phyloP scores from a whole-genome alignment of 768 basidiomycete species.

The Steccherinum ochraceum region DNA sequence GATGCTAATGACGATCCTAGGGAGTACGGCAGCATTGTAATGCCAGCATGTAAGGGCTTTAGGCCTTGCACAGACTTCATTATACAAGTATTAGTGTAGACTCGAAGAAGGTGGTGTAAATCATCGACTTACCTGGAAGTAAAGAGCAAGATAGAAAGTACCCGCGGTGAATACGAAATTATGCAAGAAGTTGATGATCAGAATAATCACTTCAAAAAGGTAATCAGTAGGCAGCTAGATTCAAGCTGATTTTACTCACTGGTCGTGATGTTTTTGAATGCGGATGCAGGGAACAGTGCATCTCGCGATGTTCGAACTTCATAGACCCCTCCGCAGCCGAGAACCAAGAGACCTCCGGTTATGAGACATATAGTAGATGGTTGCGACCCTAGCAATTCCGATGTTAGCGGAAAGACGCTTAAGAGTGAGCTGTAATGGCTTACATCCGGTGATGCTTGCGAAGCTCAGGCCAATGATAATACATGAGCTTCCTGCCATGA shows the following conservation, averaged over 20 bases:
- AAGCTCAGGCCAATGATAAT: conserved; percentile 80
- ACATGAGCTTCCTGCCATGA: conserved; percentile 69
- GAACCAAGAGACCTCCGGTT: conserved; percentile 43
- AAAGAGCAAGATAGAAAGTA: conserved; percentile 81
- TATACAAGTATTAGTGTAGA: not conserved
- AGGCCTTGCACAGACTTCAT: conserved; percentile 66
- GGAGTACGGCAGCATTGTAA: conserved; percentile 77
- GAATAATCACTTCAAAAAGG: conserved; percentile 52
- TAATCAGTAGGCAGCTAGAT: conserved; percentile 12
- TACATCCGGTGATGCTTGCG: conserved; percentile 63
- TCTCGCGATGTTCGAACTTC: conserved; percentile 64
- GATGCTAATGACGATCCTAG: conserved; percentile 81
- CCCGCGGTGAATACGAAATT: conserved; percentile 80
- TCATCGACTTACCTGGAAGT: conserved; percentile 56
- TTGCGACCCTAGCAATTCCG: conserved; percentile 46
- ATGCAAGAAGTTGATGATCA: conserved; percentile 71
- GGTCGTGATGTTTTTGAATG: conserved; percentile 54
- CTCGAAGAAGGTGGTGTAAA: not conserved
- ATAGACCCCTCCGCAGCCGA: conserved; percentile 58
- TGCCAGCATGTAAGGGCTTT: conserved; percentile 66
- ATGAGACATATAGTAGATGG: conserved; percentile 59
- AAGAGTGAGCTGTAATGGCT: conserved; percentile 21
- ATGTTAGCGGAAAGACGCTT: conserved; percentile 5
- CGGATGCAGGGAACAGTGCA: conserved; percentile 61
- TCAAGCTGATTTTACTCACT: too few relatives aligned